phyloP scores from a whole-genome alignment of 805 yeast species.

The Wickerhamiella occidentalis region DNA sequence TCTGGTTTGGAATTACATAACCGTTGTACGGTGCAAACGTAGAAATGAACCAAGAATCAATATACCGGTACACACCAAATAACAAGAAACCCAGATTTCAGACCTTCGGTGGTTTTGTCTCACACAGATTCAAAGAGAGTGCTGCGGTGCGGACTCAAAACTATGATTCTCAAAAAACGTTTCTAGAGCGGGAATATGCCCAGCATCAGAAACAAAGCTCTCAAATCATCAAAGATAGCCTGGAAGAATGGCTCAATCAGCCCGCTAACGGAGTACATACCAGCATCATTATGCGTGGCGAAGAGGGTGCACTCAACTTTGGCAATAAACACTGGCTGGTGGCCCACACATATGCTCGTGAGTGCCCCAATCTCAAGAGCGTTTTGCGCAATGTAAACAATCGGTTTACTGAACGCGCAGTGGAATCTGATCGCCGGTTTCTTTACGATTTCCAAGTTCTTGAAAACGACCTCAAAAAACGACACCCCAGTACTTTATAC shows the following conservation, averaged over 20 bases:
- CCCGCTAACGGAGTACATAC: background rate
- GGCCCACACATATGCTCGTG: slow-evolving; percentile 28
- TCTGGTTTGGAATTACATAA: background rate
- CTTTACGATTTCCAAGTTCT: slow-evolving; percentile 30
- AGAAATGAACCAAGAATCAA: background rate
- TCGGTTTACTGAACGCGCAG: slow-evolving; percentile 22
- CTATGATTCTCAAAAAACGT: background rate
- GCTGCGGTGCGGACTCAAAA: background rate
- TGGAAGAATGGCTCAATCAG: background rate
- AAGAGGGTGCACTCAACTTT: background rate
- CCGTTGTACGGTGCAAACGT: background rate
- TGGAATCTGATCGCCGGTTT: slow-evolving; percentile 26
- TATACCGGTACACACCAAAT: background rate
- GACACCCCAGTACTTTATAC: slow-evolving; percentile 6
- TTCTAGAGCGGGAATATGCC: background rate
- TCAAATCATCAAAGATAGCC: too few relatives aligned
- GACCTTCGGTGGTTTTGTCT: background rate
- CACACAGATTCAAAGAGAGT: background rate
- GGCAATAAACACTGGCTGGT: slow-evolving; percentile 13
- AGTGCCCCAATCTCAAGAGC: slow-evolving; percentile 28
- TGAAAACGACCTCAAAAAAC: slow-evolving; percentile 24
- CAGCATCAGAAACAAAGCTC: background rate
- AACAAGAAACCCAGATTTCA: background rate
- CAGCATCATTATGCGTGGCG: background rate
- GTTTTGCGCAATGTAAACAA: slow-evolving; percentile 27